Evolutionary conservation across 1,139 yeast species (phyloP).

Genomic region (Zygosaccharomyces pseudobailii): DNA sequence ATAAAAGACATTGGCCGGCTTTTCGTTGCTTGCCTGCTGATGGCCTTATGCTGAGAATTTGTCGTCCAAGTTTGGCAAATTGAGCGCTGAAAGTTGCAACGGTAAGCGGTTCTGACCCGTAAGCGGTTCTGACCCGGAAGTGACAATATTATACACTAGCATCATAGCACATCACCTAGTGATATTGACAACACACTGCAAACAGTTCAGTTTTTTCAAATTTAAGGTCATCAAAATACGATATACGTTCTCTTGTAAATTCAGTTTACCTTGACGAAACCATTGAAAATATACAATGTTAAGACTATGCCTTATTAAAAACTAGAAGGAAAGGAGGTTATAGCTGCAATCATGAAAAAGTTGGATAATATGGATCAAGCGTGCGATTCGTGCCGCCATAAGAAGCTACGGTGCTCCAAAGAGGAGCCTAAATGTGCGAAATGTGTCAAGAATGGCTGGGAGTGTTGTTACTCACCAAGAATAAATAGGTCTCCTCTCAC

Average conservation of each 20-base stretch:
- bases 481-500: constrained; percentile 77
- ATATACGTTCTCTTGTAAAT: not conserved
- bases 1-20: not conserved
- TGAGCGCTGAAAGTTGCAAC: too few relatives aligned
- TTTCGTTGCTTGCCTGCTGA: not conserved
- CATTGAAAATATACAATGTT: not conserved
- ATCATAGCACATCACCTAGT: not conserved
- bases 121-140: too few relatives aligned
- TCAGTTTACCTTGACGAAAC: not conserved
- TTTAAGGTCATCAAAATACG: not conserved
- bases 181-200: not conserved
- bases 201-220: not conserved
- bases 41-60: too few relatives aligned
- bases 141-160: too few relatives aligned
- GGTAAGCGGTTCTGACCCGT: too few relatives aligned
- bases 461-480: constrained; percentile 72
- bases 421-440: constrained; percentile 73
- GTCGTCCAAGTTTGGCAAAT: too few relatives aligned
- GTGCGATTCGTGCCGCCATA: constrained; percentile 47
- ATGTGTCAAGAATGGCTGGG: constrained; percentile 68
- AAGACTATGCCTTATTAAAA: not conserved
- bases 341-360: not conserved
- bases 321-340: not conserved
- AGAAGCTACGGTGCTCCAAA: constrained; percentile 56
- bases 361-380: constrained; percentile 12